A percentile compares a stretch with the other conserved stretches of the same genome.
These are phyloP conservation scores for Rosa hybrid DNA, from an alignment of 331 rosid genomes.

Conservation along the genomic window DNA sequence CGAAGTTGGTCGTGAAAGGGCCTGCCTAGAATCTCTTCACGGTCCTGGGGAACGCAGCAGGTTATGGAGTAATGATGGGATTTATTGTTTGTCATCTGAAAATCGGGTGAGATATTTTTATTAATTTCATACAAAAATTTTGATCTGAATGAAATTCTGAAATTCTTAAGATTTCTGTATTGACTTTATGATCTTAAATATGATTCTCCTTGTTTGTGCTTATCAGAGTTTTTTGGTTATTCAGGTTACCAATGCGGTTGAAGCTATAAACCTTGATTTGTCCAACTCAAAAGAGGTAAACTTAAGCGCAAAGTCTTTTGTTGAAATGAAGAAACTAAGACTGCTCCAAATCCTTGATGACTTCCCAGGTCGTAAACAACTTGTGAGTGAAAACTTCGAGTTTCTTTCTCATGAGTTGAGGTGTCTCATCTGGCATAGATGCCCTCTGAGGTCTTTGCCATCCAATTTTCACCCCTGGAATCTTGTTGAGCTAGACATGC, in stretches of 20 bases:
- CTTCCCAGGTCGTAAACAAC: neutral
- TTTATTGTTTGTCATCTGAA: too few species aligned
- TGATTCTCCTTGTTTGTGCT: neutral
- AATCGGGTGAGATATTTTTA: too few species aligned
- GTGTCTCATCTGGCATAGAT: neutral
- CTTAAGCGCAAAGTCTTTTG: neutral
- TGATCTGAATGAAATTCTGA: too few species aligned
- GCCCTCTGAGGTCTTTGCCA: neutral
- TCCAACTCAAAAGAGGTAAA: neutral
- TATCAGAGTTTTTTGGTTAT: neutral
- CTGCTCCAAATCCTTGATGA: neutral
- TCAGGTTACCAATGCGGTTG: neutral
- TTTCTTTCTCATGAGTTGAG: neutral
- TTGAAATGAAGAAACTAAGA: neutral
- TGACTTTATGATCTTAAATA: too few species aligned
- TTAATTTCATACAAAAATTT: too few species aligned
- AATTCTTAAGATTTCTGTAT: too few species aligned
- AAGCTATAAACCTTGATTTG: neutral
- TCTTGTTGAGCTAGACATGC: slow-evolving; percentile 5
- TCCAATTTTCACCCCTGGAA: neutral
- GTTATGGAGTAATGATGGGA: too few species aligned
- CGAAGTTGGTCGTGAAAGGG: too few species aligned
- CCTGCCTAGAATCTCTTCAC: too few species aligned
- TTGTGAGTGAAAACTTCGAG: neutral
- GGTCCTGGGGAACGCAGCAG: too few species aligned